Base-by-base conservation (phyloP, 1,284 basidiomycete species). In the Ustilago bromivora region DNA sequence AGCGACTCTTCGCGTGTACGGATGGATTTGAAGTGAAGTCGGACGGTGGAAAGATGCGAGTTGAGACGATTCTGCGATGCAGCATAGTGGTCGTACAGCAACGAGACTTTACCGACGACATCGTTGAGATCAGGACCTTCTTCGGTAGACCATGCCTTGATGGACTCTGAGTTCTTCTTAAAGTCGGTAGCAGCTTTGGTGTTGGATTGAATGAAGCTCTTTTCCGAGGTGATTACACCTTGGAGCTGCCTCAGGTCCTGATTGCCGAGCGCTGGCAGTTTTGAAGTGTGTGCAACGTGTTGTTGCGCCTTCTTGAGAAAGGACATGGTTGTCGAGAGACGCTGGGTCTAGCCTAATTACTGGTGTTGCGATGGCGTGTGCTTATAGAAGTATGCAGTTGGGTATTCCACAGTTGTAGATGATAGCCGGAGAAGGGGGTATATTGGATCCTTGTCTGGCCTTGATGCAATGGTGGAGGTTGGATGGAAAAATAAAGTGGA, bases 61-160 rank as follows among this genome's bases (percentile, higher is more conserved):
- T 93, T 92, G 85, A 93, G 94, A 53, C 91, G 90, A 10, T 89
- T 88, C 15, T 96, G 87, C 0, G 93, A 92, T 15, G 89, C 88
- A 1, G 92, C 89, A 80, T 93, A 92, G 79, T 93, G 91, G 4
- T 89, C 87, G 41, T 95, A 88, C 15, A 98, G 88, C 2, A 90
- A 89, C 3, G 91, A 89, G 4, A 93, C 92, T 52, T 92, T 92
- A 19, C 88, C 89, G 7, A 95, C 89, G 34, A 92, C 91, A 82
- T 97, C 94, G 58, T 89, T 90, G 34, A 95, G 89, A 86, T 97
- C 96, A 51, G 95, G 92, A 6, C 95, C 95, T 87, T 97, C 94
- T 23, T 92, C 91, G 43, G 89, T 87, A 5, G 93, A 94, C 92
- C 95, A 98, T 28, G 88, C 85, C 57, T 91, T 90, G 66, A 97